phyloP scores from a whole-genome alignment of 148 eudicot species.

The Nyssa sinensis region DNA sequence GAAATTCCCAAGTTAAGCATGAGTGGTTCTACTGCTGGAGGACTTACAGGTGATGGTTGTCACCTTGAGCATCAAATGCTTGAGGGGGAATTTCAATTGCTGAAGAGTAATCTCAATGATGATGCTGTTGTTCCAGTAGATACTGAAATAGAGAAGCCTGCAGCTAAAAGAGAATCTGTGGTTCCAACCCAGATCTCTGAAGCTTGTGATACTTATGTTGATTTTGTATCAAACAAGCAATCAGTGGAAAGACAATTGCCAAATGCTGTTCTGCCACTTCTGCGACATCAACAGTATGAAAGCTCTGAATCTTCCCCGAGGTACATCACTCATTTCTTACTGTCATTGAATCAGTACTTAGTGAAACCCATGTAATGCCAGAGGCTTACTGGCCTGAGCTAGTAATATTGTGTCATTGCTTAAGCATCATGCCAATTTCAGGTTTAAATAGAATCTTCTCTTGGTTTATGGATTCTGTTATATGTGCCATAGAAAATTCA shows the following conservation, averaged over 20 bases:
- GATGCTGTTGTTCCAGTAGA: constrained; percentile 34
- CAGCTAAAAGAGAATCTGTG: constrained; percentile 35
- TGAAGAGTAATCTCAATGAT: constrained; percentile 29
- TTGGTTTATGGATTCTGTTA: background rate
- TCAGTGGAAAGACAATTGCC: constrained; percentile 49
- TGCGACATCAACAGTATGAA: constrained; percentile 63
- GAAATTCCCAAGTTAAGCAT: constrained; percentile 41
- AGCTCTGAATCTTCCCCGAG: constrained; percentile 84
- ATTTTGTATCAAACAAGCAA: constrained; percentile 34
- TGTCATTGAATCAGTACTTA: background rate
- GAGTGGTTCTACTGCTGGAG: constrained; percentile 33
- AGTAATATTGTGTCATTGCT: background rate
- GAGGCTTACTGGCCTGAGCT: background rate
- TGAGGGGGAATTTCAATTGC: constrained; percentile 25
- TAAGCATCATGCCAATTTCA: background rate
- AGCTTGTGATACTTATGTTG: constrained; percentile 24
- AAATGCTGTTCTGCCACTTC: constrained; percentile 52
- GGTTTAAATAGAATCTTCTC: background rate
- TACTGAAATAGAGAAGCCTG: constrained; percentile 37
- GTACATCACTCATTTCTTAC: constrained; percentile 33
- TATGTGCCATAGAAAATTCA: background rate
- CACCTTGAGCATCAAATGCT: constrained; percentile 33
- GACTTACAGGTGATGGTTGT: constrained; percentile 37
- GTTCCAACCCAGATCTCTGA: constrained; percentile 28
- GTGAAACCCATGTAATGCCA: background rate